Base-by-base conservation (phyloP, 2,329 filamentous ascomycete genomes). In the Penicillium sp. region DNA sequence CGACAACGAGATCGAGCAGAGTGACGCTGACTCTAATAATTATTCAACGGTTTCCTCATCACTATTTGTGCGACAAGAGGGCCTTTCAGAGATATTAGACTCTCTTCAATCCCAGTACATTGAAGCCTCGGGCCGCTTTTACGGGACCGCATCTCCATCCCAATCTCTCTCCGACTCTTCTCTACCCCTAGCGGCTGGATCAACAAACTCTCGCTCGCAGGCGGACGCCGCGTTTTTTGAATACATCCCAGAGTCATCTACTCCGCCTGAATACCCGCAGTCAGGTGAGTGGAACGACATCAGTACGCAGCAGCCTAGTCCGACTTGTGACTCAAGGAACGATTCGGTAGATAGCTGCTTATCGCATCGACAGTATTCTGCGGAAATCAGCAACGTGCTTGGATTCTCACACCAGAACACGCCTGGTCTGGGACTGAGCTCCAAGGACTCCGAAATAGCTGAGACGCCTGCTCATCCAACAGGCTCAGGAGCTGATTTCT, bases 391-490 rank as follows among this genome's bases (percentile, higher is more conserved):
- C 7, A 11, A 31, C 29, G 16, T 21, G 11, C 1, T 21, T 36
- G 39, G 5, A 19, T 11, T 25, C 27, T 34, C 36, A 16, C 13
- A 55, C 7, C 45, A 45, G 9, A 41, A 41, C 5, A 27, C 52
- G 31, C 46, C 51, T 9, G 39, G 25, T 33, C 4, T 50, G 19
- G 21, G 29, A 16, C 21, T 34, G 21, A 36, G 39, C 11, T 45
- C 19, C 13, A 48, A 55, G 45, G 33, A 46, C 25, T 36, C 53
- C 33, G 65, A 69, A 34, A 60, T 70, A 49, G 60, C 65, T 9
- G 66, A 67, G 50, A 69, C 65, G 8, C 64, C 66, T 10, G 44
- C 59, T 45, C 39, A 39, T 15, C 46, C 33, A 13, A 27, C 34
- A 16, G 16, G 23, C 13, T 27, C 11, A 13, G 41, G 13, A 62